These are phyloP conservation scores for Schizopora paradoxa DNA, from an alignment of 1,284 basidiomycete species.

Conservation along the genomic window DNA sequence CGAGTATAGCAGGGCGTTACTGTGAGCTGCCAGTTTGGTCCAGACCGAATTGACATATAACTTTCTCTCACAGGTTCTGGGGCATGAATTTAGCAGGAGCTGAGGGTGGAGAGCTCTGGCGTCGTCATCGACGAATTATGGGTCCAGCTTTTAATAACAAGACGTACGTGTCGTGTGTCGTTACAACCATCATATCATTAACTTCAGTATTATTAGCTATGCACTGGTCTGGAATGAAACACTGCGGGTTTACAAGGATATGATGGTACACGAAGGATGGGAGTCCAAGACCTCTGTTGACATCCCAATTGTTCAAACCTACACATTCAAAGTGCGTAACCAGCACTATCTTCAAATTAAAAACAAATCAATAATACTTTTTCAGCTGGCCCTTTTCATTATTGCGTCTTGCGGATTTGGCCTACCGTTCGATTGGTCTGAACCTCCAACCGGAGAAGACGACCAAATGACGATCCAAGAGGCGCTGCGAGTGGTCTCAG, in stretches of 20 bases:
- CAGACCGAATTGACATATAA: neutral
- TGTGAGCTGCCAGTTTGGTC: constrained; percentile 27
- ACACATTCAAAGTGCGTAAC: constrained; percentile 40
- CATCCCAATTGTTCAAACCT: constrained; percentile 33
- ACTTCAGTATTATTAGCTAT: constrained; percentile 33
- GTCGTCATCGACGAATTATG: constrained; percentile 43
- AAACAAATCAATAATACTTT: neutral
- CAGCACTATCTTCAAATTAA: neutral
- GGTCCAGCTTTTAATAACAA: constrained; percentile 45
- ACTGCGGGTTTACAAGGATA: constrained; percentile 38
- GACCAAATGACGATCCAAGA: constrained; percentile 41
- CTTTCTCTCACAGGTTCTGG: constrained; percentile 32
- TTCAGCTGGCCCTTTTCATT: constrained; percentile 42
- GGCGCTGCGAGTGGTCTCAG: constrained; percentile 36
- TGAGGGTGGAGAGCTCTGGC: constrained; percentile 40
- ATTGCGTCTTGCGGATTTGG: constrained; percentile 49
- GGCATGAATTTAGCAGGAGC: constrained; percentile 42
- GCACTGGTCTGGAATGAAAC: constrained; percentile 42
- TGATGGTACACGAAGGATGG: constrained; percentile 42
- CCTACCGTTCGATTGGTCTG: constrained; percentile 41
- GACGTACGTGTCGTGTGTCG: constrained; percentile 30
- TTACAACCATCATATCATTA: constrained; percentile 3
- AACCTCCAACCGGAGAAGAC: constrained; percentile 27
- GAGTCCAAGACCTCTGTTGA: constrained; percentile 30
- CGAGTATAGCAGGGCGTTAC: constrained; percentile 25